These are phyloP conservation scores for Solanum ossicruentum DNA, from an alignment of 257 asterid genomes.

Conservation along the genomic window DNA sequence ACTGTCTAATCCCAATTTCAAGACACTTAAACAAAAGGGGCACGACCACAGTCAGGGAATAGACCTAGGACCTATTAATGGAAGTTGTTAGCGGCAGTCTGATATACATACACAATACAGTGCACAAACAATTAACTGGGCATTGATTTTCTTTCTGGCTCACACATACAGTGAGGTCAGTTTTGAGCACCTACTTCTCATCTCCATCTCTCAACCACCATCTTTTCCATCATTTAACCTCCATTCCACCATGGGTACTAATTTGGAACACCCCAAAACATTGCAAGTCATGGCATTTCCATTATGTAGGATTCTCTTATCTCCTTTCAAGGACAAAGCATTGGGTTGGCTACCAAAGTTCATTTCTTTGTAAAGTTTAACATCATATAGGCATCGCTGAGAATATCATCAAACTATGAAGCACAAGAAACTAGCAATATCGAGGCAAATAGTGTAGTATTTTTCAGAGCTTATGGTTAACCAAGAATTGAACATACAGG, in stretches of 20 bases:
- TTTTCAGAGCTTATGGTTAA: not conserved
- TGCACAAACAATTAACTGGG: not conserved
- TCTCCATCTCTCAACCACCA: not conserved
- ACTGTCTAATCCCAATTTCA: no score
- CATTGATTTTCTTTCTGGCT: not conserved
- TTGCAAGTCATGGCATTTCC: not conserved
- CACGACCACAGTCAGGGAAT: not conserved
- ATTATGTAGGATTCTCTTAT: not conserved
- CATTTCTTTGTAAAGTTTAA: not conserved
- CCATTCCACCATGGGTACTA: not conserved
- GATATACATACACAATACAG: not conserved
- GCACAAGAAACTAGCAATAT: not conserved
- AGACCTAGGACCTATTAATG: not conserved
- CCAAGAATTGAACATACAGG: conserved; percentile 16
- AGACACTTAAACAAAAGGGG: no score
- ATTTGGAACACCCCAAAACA: not conserved
- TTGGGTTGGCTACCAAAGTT: not conserved
- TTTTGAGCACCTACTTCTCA: no score
- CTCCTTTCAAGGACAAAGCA: not conserved
- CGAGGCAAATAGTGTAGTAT: not conserved
- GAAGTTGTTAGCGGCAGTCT: not conserved
- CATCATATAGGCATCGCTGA: not conserved
- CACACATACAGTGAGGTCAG: not conserved
- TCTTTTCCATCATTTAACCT: not conserved
- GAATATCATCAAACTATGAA: not conserved